Percentiles rank a stretch among this genome's conserved stretches.
phyloP scores from a whole-genome alignment of 2,329 filamentous ascomycete species.

The Monosporascus sp. region DNA sequence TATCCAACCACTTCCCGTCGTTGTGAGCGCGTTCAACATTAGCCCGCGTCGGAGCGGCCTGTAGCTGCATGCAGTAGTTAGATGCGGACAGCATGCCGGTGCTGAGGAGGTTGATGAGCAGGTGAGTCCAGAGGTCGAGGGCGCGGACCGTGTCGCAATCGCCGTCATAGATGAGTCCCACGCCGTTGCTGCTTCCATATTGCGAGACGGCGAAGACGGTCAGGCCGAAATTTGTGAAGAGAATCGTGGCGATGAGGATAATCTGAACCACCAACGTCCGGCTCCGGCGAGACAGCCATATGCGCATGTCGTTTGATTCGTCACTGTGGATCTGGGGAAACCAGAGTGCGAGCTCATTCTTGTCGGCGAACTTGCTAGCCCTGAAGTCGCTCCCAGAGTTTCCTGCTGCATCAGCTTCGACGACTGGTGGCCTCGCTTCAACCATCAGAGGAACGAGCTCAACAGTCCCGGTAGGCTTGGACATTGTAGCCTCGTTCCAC shows the following conservation, averaged over 20 bases:
- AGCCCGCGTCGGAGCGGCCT: conserved; percentile 26
- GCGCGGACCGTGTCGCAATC: conserved; percentile 15
- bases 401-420: no score
- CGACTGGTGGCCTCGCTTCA: no score
- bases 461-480: no score
- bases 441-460: no score
- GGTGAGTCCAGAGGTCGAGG: conserved; percentile 20
- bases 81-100: conserved; percentile 27
- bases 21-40: conserved; percentile 22
- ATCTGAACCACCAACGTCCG: conserved; percentile 17
- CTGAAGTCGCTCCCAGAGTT: not conserved
- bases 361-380: conserved; percentile 1
- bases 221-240: conserved; percentile 6
- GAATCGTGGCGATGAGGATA: conserved; percentile 17
- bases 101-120: conserved; percentile 25
- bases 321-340: conserved; percentile 16
- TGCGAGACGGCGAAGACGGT: conserved; percentile 13
- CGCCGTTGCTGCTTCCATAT: conserved; percentile 13
- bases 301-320: conserved; percentile 9
- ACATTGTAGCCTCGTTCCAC: no score
- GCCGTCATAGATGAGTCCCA: conserved; percentile 21
- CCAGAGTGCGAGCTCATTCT: conserved; percentile 9
- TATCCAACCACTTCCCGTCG: conserved; percentile 7
- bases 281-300: conserved; percentile 14
- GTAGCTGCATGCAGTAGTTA: conserved; percentile 32